Percentiles rank a stretch among this genome's conserved stretches.
Evolutionary conservation across 2,329 filamentous ascomycete species (phyloP).

Genomic region (Moelleriella libera): DNA sequence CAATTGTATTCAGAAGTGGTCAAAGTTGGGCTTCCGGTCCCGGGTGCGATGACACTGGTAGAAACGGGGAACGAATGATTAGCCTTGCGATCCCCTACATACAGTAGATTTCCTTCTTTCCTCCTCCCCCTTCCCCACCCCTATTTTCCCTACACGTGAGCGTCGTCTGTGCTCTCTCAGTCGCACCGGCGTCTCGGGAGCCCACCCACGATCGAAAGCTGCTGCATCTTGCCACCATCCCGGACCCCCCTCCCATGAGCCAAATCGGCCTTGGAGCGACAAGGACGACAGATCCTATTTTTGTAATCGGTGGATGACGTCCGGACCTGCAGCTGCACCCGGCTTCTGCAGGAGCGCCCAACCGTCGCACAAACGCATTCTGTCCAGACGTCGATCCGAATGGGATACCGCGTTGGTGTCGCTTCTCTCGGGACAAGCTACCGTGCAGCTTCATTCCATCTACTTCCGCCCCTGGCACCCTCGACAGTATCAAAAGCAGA

Average conservation of each 20-base stretch:
- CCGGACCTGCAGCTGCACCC: not conserved
- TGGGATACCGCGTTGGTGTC: too few relatives aligned
- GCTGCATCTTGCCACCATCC: slow-evolving; percentile 1
- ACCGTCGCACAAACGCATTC: not conserved
- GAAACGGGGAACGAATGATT: too few relatives aligned
- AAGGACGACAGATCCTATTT: not conserved
- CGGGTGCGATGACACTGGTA: too few relatives aligned
- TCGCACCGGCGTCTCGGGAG: slow-evolving; percentile 1
- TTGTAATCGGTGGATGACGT: not conserved
- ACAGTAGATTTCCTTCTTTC: too few relatives aligned
- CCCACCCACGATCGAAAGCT: not conserved
- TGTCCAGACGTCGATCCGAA: not conserved
- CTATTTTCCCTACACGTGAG: slow-evolving; percentile 1
- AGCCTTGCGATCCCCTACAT: too few relatives aligned
- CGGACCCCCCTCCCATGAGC: not conserved
- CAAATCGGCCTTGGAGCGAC: not conserved
- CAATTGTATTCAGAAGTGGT: too few relatives aligned
- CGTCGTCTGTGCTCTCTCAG: slow-evolving; percentile 2
- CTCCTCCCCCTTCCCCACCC: not conserved
- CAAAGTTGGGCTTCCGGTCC: too few relatives aligned
- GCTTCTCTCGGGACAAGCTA: too few relatives aligned
- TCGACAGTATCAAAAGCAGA: too few relatives aligned
- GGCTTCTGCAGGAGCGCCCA: not conserved
- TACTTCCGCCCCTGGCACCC: not conserved
- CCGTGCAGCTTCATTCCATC: not conserved